Conservation (phyloP, 2,329 filamentous ascomycete genomes). For the Trichoderma atrobrunneum region DNA sequence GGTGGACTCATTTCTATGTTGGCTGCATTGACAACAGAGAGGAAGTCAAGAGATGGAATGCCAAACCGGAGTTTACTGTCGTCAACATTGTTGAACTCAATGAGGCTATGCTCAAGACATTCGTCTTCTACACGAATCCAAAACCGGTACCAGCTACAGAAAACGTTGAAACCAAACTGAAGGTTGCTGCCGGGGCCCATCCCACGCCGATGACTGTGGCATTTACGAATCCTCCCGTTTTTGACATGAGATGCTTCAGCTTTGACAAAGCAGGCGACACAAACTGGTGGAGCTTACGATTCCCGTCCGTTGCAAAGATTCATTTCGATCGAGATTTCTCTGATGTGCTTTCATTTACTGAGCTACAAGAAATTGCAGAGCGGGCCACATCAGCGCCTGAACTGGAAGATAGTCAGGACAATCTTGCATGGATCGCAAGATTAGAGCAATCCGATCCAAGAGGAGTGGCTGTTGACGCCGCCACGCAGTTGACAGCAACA, state of each 20-base stretch:
- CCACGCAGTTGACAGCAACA: slow-evolving; percentile 45
- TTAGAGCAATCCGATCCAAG: slow-evolving; percentile 55
- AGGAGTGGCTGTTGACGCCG: slow-evolving; percentile 41
- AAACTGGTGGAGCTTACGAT: slow-evolving; percentile 70
- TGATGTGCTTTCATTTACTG: slow-evolving; percentile 66
- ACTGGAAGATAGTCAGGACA: slow-evolving; percentile 58
- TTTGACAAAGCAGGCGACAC: slow-evolving; percentile 71
- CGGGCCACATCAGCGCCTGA: slow-evolving; percentile 50
- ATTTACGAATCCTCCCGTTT: slow-evolving; percentile 71
- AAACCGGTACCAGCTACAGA: slow-evolving; percentile 37
- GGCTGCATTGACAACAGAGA: slow-evolving; percentile 71
- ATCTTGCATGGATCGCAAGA: slow-evolving; percentile 57
- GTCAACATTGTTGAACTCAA: slow-evolving; percentile 62
- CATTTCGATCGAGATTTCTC: slow-evolving; percentile 70
- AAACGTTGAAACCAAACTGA: slow-evolving; percentile 44
- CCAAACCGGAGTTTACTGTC: slow-evolving; percentile 61
- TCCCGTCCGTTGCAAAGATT: slow-evolving; percentile 72
- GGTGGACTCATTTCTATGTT: slow-evolving; percentile 79
- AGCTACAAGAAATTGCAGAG: slow-evolving; percentile 65
- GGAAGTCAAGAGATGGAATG: slow-evolving; percentile 49
- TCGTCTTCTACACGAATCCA: slow-evolving; percentile 49
- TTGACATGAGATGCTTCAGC: slow-evolving; percentile 76
- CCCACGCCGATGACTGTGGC: slow-evolving; percentile 46
- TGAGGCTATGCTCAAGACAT: slow-evolving; percentile 46
- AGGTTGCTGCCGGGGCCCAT: slow-evolving; percentile 45